Conservation (phyloP, 139 green algal species). For the Chlamydomonas sp. region DNA sequence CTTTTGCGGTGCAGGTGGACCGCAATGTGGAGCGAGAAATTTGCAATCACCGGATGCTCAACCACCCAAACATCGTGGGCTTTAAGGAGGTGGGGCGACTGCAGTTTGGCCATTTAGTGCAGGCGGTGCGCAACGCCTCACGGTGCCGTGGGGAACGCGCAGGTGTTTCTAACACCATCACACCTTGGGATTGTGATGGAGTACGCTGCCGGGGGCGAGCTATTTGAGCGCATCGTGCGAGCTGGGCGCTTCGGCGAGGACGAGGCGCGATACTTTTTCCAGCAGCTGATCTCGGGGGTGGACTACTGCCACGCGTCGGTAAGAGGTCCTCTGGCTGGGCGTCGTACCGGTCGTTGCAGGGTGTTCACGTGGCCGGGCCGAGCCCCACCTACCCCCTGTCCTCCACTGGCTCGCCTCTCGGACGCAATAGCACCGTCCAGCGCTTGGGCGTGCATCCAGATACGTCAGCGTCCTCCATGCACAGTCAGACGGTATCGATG, state of each 20-base stretch:
- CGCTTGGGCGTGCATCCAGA: no score
- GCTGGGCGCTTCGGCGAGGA: conserved; percentile 94
- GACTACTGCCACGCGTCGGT: conserved; percentile 93
- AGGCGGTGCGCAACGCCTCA: neutral
- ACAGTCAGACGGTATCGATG: no score
- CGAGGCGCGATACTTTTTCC: conserved; percentile 98
- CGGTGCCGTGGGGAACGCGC: neutral
- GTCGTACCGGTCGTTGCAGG: no score
- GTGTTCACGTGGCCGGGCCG: no score
- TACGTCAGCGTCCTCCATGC: no score
- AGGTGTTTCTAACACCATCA: conserved; percentile 82
- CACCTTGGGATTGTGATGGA: conserved; percentile 91
- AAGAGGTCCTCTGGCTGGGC: neutral
- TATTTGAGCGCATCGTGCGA: conserved; percentile 96
- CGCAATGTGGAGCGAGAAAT: conserved; percentile 99
- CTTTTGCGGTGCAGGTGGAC: conserved; percentile 83
- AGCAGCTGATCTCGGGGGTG: conserved; percentile 97
- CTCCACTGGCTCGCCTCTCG: no score
- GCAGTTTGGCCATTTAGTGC: neutral
- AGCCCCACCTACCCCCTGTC: no score
- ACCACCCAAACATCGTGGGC: conserved; percentile 96
- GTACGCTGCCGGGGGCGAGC: conserved; percentile 90
- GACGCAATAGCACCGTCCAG: no score
- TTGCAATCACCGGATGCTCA: conserved; percentile 94
- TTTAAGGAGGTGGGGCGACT: conserved; percentile 87